Evolutionary conservation across 768 basidiomycete genomes (phyloP), one percentile per base, ranked within the genome.

Genomic region (Pleurotus tuber-regium): DNA sequence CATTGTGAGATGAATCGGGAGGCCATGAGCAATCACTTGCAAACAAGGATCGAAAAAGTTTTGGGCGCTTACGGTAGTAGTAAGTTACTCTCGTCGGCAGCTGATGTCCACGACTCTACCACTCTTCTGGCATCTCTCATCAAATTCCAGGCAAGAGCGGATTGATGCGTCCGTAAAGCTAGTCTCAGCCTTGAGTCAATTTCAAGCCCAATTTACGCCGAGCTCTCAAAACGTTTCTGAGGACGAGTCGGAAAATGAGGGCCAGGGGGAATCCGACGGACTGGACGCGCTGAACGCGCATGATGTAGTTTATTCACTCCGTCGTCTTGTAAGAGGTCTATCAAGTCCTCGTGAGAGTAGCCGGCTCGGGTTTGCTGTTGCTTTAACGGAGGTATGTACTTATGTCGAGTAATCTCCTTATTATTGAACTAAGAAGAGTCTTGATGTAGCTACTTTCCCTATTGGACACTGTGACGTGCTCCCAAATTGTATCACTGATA

Each of bases 341-440:
- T 92, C 89, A 0, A 95, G 92, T 66, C 89, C 93, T 1, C 76
- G 94, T 60, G 95, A 99, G 65, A 92, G 91, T 66, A 96, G 93
- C 67, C 72, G 96, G 57, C 72, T 98, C 30, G 96, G 96, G 14
- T 99, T 98, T 64, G 92, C 94, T 7, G 96, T 99, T 38, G 93
- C 94, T 26, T 73, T 99, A 58, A 93, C 96, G 0, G 95, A 97
- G 77, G 95, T 96, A 59, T 81, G 63, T 40, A 26, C n/a, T 50
- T 19, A 21, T 28, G 21, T 36, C 14, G 10, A 47, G 29, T 44
- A 11, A 19, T 51, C 51, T 14, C 26, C 40, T 43, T 58, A 36
- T 35, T n/a, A 48, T 23, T 26, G 33, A 28, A 43, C 35, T 44
- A 50, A 12, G 49, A 53, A 54, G 9, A 56, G 54, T n/a, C 23